A percentile compares a stretch with the other conserved stretches of the same genome.
phyloP scores from a whole-genome alignment of 768 basidiomycete genomes.

The Suillus decipiens region DNA sequence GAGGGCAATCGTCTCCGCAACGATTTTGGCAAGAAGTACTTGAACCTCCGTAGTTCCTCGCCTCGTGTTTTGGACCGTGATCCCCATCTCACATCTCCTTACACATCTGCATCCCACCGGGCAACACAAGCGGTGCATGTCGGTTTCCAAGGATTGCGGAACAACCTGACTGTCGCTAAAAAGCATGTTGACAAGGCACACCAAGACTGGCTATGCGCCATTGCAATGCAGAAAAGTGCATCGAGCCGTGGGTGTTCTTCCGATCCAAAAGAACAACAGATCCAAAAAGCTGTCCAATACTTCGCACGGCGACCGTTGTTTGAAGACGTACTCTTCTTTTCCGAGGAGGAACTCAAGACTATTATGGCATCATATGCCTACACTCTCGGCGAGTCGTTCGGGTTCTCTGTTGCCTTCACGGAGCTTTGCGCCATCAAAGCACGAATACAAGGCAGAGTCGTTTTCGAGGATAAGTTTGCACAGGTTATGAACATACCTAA shows the following conservation, averaged over 20 bases:
- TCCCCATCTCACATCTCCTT: conserved; percentile 39
- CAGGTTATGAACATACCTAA: conserved; percentile 26
- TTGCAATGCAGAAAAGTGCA: conserved; percentile 9
- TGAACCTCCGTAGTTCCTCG: conserved; percentile 15
- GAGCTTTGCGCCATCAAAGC: conserved; percentile 61
- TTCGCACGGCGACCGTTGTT: conserved; percentile 28
- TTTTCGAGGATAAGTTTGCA: conserved; percentile 27
- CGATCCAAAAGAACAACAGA: conserved; percentile 28
- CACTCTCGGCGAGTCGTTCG: conserved; percentile 37
- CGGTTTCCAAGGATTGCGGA: conserved; percentile 21
- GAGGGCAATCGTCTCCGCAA: conserved; percentile 42
- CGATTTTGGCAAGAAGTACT: conserved; percentile 39
- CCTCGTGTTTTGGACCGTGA: conserved; percentile 25
- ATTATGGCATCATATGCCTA: conserved; percentile 63
- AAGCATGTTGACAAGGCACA: conserved; percentile 38
- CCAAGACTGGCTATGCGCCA: conserved; percentile 20
- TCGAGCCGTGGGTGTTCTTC: conserved; percentile 19
- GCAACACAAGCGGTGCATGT: conserved; percentile 8
- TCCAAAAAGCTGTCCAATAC: conserved; percentile 10
- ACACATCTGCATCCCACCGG: conserved; percentile 28
- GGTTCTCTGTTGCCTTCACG: conserved; percentile 54
- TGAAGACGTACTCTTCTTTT: conserved; percentile 18
- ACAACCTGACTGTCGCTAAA: conserved; percentile 44
- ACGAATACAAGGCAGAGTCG: conserved; percentile 27
- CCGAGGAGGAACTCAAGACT: conserved; percentile 36